phyloP scores from a whole-genome alignment of 768 basidiomycete genomes.

The Leccinum olivaceopallidum region DNA sequence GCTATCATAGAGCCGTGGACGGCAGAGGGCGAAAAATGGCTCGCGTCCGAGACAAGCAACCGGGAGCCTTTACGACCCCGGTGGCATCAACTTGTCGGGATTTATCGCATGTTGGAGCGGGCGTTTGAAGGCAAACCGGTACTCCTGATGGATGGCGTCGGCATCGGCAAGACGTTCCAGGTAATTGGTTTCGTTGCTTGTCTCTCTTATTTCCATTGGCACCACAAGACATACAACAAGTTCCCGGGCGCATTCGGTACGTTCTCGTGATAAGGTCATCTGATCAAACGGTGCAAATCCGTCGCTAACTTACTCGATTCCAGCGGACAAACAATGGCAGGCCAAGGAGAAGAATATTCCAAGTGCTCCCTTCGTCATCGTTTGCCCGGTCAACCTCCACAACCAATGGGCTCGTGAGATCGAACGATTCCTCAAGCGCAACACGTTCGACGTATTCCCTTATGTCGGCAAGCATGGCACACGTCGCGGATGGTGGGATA shows the following conservation, averaged over 20 bases:
- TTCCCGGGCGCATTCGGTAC: slow-evolving; percentile 6
- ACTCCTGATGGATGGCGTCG: slow-evolving; percentile 27
- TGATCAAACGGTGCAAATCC: background rate
- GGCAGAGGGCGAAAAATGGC: slow-evolving; percentile 14
- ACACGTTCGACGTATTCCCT: background rate
- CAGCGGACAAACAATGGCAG: background rate
- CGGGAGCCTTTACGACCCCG: slow-evolving; percentile 1
- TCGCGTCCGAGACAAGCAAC: background rate
- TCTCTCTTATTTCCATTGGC: slow-evolving; percentile 5
- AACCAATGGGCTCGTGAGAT: background rate
- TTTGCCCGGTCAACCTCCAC: background rate
- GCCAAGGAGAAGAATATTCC: background rate
- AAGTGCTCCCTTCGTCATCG: background rate
- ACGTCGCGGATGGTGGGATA: background rate
- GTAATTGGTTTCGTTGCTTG: slow-evolving; percentile 17
- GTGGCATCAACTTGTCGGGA: slow-evolving; percentile 26
- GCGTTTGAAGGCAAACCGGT: slow-evolving; percentile 1
- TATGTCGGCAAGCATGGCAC: background rate
- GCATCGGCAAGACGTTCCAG: slow-evolving; percentile 27
- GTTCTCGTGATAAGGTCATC: background rate
- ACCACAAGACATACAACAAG: background rate
- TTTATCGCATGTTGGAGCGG: slow-evolving; percentile 18
- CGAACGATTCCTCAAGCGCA: background rate
- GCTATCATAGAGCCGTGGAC: slow-evolving; percentile 7
- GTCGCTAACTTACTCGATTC: background rate